Conservation (phyloP, 1,139 yeast species). For the Groenewaldozyma sp. region DNA sequence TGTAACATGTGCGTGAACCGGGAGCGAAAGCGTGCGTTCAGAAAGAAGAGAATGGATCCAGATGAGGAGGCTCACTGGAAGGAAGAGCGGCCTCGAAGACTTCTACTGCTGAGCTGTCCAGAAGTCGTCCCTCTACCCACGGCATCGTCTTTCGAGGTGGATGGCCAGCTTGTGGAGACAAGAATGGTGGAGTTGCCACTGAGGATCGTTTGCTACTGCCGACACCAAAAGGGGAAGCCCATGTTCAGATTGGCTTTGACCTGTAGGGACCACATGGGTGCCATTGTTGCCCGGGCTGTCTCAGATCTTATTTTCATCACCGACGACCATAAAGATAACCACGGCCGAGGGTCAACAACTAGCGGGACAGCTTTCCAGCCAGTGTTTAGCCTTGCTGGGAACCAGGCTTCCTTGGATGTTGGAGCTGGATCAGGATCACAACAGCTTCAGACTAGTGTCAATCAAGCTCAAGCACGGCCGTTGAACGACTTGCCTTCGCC, state of each 20-base stretch:
- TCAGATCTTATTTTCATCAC: constrained; percentile 78
- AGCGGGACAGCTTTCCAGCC: neutral
- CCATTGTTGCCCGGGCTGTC: constrained; percentile 61
- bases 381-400: neutral
- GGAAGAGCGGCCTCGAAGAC: constrained; percentile 63
- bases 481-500: constrained; percentile 19
- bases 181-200: constrained; percentile 65
- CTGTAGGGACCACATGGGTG: constrained; percentile 49
- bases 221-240: constrained; percentile 79
- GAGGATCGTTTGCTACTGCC: constrained; percentile 87
- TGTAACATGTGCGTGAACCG: constrained; percentile 84
- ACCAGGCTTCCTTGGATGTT: neutral
- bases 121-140: constrained; percentile 68
- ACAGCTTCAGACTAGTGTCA: neutral
- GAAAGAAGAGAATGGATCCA: constrained; percentile 58
- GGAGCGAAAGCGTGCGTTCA: constrained; percentile 84
- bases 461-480: constrained; percentile 3
- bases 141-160: constrained; percentile 17
- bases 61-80: constrained; percentile 72
- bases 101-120: constrained; percentile 82
- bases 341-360: neutral
- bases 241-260: constrained; percentile 74
- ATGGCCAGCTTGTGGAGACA: constrained; percentile 19
- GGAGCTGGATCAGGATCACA: neutral
- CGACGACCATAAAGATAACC: constrained; percentile 68